Evolutionary conservation across 169 alveolate species (phyloP), one percentile per base, ranked within the genome.

Genomic region (Plasmodium reichenowi): DNA sequence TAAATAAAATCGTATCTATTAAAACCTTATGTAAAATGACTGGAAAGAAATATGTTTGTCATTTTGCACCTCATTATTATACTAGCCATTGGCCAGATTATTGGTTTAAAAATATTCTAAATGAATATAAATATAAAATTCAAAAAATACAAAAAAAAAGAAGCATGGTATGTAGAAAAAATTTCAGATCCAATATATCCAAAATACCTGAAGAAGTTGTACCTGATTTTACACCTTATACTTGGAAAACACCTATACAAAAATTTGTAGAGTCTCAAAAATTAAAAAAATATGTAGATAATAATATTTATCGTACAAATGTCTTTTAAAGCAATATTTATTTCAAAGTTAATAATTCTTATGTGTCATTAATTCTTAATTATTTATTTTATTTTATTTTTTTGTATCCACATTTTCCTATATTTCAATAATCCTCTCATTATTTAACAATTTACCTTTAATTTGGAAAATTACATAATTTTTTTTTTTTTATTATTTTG

Each of bases 81-180:
- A 94, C 96, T 1, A 89, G 93, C 9, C 96, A 94, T 75, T 94
- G 96, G 96, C 95, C 96, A 9, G 96, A 94, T 72, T 83, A 74
- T 13, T 94, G 96, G 96, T 94, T 94, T 89, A 93, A 89, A 43
- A 94, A 94, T 6, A 64, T 94, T n/a, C 70, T 92, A 47, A 93
- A 94, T 78, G 96, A 94, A 70, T 94, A 94, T 88, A 43, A 87
- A 91, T 48, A 74, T 54, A 92, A 86, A 78, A 85, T 92, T 22
- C 88, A 72, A 68, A 73, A 43, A 67, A 74, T 94, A 6, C 91
- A 92, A 71, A 91, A 88, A 72, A 54, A 87, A 74, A 88, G 91
- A 88, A 74, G 80, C 58, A 48, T 80, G 87, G 86, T 91, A 67
- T 74, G 73, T 47, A 26, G 89, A 67, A 76, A 90, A 83, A 62